These are phyloP conservation scores for Cladosporium austrohemisphaericum DNA, from an alignment of 2,329 filamentous ascomycete species.

Conservation along the genomic window DNA sequence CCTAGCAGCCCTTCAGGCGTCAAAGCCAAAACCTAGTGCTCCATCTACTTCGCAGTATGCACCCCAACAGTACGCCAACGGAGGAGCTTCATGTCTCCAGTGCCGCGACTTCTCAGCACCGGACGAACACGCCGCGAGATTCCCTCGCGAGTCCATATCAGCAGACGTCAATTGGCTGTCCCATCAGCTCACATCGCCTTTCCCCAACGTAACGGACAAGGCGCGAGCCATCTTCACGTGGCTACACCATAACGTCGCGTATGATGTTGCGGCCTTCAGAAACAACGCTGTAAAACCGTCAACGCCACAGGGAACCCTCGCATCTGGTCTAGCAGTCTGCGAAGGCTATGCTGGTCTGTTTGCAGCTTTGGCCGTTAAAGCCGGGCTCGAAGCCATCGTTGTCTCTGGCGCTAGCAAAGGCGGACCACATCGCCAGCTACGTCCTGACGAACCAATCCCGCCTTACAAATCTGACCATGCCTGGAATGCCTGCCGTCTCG, in stretches of 20 bases:
- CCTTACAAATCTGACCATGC: constrained; percentile 65
- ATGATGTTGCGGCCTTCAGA: constrained; percentile 79
- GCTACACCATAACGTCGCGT: constrained; percentile 89
- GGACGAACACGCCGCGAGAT: constrained; percentile 72
- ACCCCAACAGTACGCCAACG: constrained; percentile 17
- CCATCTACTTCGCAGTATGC: constrained; percentile 14
- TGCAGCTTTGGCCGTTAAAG: constrained; percentile 69
- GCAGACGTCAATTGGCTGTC: constrained; percentile 68
- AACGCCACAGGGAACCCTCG: constrained; percentile 69
- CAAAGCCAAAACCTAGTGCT: constrained; percentile 41
- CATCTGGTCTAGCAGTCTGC: constrained; percentile 79
- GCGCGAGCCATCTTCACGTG: constrained; percentile 90
- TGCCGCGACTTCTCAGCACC: constrained; percentile 86
- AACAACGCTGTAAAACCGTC: constrained; percentile 61
- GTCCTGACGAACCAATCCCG: constrained; percentile 63
- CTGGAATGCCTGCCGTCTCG: constrained; percentile 86
- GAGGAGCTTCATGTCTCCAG: constrained; percentile 59
- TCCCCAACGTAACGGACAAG: constrained; percentile 86
- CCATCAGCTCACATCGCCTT: constrained; percentile 70
- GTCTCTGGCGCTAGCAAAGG: constrained; percentile 83
- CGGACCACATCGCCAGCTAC: constrained; percentile 63
- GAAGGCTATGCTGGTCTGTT: constrained; percentile 86
- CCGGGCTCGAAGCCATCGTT: constrained; percentile 73
- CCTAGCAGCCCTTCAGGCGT: constrained; percentile 53
- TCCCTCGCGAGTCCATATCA: constrained; percentile 67